These are phyloP conservation scores for Penicillium rolfsii DNA, from an alignment of 2,329 filamentous ascomycete species.

Conservation along the genomic window DNA sequence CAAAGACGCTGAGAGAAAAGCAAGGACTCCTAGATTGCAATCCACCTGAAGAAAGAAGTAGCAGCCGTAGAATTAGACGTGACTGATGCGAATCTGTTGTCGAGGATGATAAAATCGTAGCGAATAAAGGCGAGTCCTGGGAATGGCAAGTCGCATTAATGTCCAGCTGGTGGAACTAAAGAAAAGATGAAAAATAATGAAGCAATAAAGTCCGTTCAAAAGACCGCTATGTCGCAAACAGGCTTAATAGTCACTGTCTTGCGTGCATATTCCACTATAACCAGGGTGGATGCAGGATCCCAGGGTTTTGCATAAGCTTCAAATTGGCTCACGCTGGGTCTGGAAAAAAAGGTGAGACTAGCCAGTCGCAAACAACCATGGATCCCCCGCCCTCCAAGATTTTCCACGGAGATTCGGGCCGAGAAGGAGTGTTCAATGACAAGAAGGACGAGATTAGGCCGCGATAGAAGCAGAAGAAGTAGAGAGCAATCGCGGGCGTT, in stretches of 20 bases:
- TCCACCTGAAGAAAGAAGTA: not conserved
- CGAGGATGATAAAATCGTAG: not conserved
- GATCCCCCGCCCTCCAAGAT: constrained; percentile 13
- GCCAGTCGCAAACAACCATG: constrained; percentile 15
- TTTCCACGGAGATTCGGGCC: constrained; percentile 22
- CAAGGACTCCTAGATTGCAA: not conserved
- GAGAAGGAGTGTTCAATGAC: constrained; percentile 2
- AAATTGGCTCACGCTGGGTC: constrained; percentile 16
- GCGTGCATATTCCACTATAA: constrained; percentile 33
- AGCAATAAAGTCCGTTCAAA: constrained; percentile 24
- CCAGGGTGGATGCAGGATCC: constrained; percentile 34
- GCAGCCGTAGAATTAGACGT: not conserved
- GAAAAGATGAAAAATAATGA: constrained; percentile 14
- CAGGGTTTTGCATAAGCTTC: constrained; percentile 30
- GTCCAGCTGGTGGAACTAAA: constrained; percentile 16
- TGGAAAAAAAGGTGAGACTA: constrained; percentile 10
- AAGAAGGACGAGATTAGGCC: not conserved
- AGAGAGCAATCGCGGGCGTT: not conserved
- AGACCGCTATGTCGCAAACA: constrained; percentile 35
- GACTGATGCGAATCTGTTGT: not conserved
- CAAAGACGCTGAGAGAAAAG: not conserved
- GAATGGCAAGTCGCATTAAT: constrained; percentile 18
- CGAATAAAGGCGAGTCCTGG: constrained; percentile 2
- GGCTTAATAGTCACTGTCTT: constrained; percentile 27
- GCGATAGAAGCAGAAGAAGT: constrained; percentile 3